Percentiles rank a stretch among this genome's conserved stretches.
These are phyloP conservation scores for Talaromyces adpressus DNA, from an alignment of 495 filamentous ascomycete species.

Conservation along the genomic window DNA sequence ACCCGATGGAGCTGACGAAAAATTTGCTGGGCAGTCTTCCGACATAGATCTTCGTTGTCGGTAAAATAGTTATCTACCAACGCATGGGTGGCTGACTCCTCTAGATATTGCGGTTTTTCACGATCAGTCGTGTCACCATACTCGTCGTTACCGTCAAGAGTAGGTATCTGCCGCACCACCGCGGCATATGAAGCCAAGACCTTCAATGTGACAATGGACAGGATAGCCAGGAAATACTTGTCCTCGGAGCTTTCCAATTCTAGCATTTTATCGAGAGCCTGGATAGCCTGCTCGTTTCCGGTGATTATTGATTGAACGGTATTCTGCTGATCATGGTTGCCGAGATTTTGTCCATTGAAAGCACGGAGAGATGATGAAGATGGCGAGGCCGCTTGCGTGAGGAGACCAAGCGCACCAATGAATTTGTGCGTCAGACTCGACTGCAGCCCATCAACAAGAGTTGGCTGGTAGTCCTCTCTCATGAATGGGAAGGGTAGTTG, in stretches of 20 bases:
- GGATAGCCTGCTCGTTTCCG: conserved; percentile 18
- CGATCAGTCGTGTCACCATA: conserved; percentile 7
- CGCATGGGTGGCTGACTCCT: no score
- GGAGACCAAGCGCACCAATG: no score
- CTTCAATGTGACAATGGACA: conserved; percentile 23
- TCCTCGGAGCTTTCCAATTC: conserved; percentile 20
- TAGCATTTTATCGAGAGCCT: conserved; percentile 17
- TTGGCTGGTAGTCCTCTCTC: no score
- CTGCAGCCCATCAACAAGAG: no score
- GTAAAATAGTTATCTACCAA: no score
- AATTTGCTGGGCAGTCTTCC: conserved; percentile 27
- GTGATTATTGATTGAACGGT: conserved; percentile 19
- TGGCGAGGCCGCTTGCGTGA: no score
- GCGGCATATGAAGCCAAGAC: conserved; percentile 22
- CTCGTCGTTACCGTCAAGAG: background rate
- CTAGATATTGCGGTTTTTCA: no score
- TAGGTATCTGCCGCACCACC: conserved; percentile 9
- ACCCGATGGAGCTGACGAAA: conserved; percentile 33
- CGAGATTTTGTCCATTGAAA: background rate
- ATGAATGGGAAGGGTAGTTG: no score
- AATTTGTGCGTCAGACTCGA: no score
- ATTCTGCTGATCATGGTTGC: background rate
- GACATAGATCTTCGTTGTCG: conserved; percentile 15
- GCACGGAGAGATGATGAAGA: conserved; percentile 8
- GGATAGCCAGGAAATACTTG: conserved; percentile 18